Percentiles rank a stretch among this genome's conserved stretches.
phyloP scores from a whole-genome alignment of 176 grass and related monocot genomes.

The Musa troglodytarum region DNA sequence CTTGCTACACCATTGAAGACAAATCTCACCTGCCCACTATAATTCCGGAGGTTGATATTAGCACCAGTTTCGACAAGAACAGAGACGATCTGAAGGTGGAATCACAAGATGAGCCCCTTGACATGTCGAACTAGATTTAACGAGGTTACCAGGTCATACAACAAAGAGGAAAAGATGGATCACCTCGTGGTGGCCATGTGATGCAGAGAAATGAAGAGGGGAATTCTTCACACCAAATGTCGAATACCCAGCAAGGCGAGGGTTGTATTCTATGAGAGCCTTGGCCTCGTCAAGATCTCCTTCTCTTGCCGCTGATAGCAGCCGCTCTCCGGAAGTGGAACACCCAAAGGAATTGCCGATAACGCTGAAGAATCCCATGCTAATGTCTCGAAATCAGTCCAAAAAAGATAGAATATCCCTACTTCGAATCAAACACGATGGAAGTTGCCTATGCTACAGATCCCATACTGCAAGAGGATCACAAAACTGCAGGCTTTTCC shows the following conservation, averaged over 20 bases:
- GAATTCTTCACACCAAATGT: slow-evolving; percentile 83
- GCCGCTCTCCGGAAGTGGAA: slow-evolving; percentile 67
- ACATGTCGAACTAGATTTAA: slow-evolving; percentile 8
- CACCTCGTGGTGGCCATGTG: slow-evolving; percentile 90
- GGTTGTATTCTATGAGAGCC: slow-evolving; percentile 82
- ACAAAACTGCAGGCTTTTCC: background rate
- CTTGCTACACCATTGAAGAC: background rate
- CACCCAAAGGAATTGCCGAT: slow-evolving; percentile 85
- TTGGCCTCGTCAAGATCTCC: slow-evolving; percentile 86
- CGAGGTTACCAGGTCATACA: background rate
- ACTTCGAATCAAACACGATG: background rate
- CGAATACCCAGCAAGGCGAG: slow-evolving; percentile 67
- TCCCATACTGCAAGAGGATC: background rate
- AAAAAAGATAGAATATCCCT: background rate
- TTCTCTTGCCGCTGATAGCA: slow-evolving; percentile 77
- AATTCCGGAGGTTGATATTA: slow-evolving; percentile 89
- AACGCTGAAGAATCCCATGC: slow-evolving; percentile 75
- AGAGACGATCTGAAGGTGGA: slow-evolving; percentile 60
- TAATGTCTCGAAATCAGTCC: background rate
- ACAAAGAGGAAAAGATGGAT: slow-evolving; percentile 20
- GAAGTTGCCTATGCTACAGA: background rate
- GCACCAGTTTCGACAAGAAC: slow-evolving; percentile 83
- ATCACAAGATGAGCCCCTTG: background rate
- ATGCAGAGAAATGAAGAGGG: slow-evolving; percentile 85
- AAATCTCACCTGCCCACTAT: slow-evolving; percentile 57